A percentile compares a stretch with the other conserved stretches of the same genome.
Conservation (phyloP, 2,329 filamentous ascomycete genomes). For the Albifimbria verrucaria region DNA sequence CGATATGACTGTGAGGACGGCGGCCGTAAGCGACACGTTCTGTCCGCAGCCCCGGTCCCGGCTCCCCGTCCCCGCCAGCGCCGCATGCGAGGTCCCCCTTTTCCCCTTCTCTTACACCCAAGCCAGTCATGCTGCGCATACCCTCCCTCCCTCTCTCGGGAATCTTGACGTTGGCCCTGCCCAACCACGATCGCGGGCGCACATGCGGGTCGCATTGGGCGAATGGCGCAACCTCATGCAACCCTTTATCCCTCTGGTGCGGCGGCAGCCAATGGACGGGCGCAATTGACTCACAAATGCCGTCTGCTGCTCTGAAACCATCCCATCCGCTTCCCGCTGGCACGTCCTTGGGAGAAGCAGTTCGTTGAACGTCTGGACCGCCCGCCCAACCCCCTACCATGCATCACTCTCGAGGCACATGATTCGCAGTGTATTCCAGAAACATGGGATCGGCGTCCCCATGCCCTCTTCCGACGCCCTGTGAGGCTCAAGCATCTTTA, state of each 20-base stretch:
- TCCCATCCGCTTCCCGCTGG: not conserved
- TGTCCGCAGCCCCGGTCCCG: not conserved
- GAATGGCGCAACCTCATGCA: not conserved
- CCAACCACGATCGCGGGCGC: not conserved
- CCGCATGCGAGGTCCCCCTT: not conserved
- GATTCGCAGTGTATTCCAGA: constrained; percentile 24
- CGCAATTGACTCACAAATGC: not conserved
- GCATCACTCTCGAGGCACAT: constrained; percentile 24
- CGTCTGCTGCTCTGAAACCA: not conserved
- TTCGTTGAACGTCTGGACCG: not conserved
- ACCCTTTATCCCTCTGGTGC: not conserved
- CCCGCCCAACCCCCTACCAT: constrained; percentile 2
- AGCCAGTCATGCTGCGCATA: not conserved
- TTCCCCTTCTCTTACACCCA: not conserved
- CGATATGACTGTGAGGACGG: too few relatives aligned
- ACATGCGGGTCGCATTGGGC: not conserved
- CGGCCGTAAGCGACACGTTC: not conserved
- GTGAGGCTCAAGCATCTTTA: constrained; percentile 4
- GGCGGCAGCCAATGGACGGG: not conserved
- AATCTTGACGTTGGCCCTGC: not conserved
- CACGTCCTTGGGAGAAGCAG: not conserved
- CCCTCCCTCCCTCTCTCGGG: not conserved
- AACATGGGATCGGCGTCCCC: not conserved
- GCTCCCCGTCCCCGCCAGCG: not conserved
- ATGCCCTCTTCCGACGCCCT: not conserved